Evolutionary conservation across 2,329 filamentous ascomycete genomes (phyloP), one percentile per base, ranked within the genome.

Genomic region (Cladosporium oxysporum): DNA sequence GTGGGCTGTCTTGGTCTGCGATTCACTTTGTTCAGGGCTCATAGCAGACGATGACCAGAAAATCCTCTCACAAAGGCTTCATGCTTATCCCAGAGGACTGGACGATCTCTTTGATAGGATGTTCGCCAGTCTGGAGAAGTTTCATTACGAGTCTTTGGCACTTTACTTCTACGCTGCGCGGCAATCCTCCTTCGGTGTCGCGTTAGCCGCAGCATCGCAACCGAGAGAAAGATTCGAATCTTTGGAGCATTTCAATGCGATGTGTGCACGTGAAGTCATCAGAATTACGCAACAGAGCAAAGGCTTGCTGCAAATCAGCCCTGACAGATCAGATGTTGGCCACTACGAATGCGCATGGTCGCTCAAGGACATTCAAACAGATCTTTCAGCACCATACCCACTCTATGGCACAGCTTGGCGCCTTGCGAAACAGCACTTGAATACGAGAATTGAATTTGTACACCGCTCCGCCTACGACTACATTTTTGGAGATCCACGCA

Each of bases 401-500:
- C 47, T 49, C 23, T 4, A 49, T 23, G 18, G n/a, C n/a, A 31
- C 28, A 37, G 14, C 3, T 12, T 31, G 18, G 5, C 29, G n/a
- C 2, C 28, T 35, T 31, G 12, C 35, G 35, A 37, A 37, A 37
- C 12, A 37, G 12, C 4, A n/a, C n/a, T 26, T 29, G 28, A 5
- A 16, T n/a, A 1, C 11, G 6, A 1, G 21, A 1, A 57, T 57
- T 6, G 3, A 35, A 3, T 57, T 57, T 23, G 29, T 61, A 31
- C 58, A 61, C 16, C 26, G 58, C 10, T 61, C 58, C 3, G 58
- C 58, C 2, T 61, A 61, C 23, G 58, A 61, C 37, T 61, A 61
- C 37, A 47, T 61, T 12, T 12, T 47, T 29, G 26, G 29, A 4
- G 14, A 29, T 3, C 11, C 3, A n/a, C n/a, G 26, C 5, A 3